A percentile compares a stretch with the other conserved stretches of the same genome.
These are phyloP conservation scores for Aspergillus sp. DNA, from an alignment of 2,329 filamentous ascomycete genomes.

Conservation along the genomic window DNA sequence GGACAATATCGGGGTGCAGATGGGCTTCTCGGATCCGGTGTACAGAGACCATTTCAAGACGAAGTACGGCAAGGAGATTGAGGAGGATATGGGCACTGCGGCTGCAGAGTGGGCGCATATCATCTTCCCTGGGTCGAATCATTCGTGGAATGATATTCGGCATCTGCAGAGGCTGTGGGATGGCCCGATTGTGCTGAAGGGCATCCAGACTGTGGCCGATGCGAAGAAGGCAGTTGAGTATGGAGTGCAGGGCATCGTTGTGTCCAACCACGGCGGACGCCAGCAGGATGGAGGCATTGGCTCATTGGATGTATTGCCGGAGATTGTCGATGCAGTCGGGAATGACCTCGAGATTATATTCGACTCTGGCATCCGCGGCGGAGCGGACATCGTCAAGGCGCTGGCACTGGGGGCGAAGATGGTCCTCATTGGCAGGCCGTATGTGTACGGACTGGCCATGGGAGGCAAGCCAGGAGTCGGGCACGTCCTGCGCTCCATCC, in stretches of 20 bases:
- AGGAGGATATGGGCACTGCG: conserved; percentile 49
- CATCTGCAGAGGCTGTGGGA: conserved; percentile 56
- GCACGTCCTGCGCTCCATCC: neutral
- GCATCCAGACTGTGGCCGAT: neutral
- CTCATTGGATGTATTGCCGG: neutral
- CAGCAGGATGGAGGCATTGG: conserved; percentile 3
- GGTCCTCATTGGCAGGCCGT: conserved; percentile 5
- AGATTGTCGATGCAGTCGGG: conserved; percentile 5
- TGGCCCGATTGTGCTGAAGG: conserved; percentile 6
- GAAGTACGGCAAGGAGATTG: conserved; percentile 39
- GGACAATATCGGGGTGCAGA: conserved; percentile 51
- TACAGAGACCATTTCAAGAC: conserved; percentile 56
- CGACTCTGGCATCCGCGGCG: conserved; percentile 2
- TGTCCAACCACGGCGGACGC: conserved; percentile 4
- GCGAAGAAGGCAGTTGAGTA: neutral
- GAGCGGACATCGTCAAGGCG: conserved; percentile 7
- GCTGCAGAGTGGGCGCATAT: conserved; percentile 52
- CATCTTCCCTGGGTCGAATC: conserved; percentile 54
- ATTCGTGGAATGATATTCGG: conserved; percentile 60
- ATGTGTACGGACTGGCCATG: conserved; percentile 4
- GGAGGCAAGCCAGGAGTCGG: neutral
- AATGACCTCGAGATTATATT: conserved; percentile 6
- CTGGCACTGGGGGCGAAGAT: conserved; percentile 3
- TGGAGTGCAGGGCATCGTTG: neutral
- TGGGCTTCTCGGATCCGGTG: conserved; percentile 66